These are phyloP conservation scores for Oryza brachyantha DNA, from an alignment of 176 grass and related monocot genomes.

Conservation along the genomic window DNA sequence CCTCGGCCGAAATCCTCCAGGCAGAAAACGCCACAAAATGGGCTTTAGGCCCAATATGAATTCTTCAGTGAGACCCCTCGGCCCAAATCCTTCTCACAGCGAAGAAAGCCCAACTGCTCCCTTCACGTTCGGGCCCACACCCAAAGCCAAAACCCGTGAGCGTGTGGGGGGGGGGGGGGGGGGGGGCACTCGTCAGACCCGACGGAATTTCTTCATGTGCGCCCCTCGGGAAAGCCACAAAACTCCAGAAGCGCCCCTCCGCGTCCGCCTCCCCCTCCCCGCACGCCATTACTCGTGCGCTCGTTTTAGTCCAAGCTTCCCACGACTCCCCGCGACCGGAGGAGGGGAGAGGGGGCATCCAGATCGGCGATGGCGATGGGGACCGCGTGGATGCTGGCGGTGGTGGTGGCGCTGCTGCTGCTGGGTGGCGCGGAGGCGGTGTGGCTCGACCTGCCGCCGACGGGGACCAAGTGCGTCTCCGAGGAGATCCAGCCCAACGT, in stretches of 20 bases:
- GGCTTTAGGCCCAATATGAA: neutral
- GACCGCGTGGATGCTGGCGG: neutral
- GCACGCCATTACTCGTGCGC: constrained; percentile 28
- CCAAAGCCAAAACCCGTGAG: neutral
- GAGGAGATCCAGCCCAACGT: constrained; percentile 99
- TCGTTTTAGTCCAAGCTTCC: constrained; percentile 31
- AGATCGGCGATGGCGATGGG: constrained; percentile 28
- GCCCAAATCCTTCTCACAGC: neutral
- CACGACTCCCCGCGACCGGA: constrained; percentile 16
- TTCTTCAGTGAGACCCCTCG: neutral
- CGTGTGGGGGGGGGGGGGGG: neutral
- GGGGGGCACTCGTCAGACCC: neutral
- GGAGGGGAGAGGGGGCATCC: neutral
- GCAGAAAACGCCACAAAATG: neutral
- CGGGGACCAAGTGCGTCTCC: constrained; percentile 94
- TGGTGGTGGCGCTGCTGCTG: constrained; percentile 12
- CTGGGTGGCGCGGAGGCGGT: constrained; percentile 43
- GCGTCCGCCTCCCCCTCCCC: no score
- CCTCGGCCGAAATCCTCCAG: no score
- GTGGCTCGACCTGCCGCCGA: constrained; percentile 70
- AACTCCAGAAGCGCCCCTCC: neutral
- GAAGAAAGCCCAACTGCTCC: neutral
- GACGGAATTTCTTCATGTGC: constrained; percentile 19
- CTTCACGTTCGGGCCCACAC: neutral
- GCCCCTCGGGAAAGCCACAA: neutral